A percentile compares a stretch with the other conserved stretches of the same genome.
phyloP scores from a whole-genome alignment of 441 rosid species.

The Viola pubescens region DNA sequence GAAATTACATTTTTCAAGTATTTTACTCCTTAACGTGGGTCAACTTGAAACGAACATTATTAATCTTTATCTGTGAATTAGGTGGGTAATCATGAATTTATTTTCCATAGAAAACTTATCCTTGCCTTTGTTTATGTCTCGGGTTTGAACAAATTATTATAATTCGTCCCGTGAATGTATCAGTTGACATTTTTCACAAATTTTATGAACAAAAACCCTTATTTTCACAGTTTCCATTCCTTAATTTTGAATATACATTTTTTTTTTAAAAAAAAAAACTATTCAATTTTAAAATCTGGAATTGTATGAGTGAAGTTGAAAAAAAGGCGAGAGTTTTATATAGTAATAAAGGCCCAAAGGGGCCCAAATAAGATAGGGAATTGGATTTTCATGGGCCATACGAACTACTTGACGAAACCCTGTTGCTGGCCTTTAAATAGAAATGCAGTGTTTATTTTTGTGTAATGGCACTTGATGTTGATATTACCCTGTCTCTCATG shows the following conservation, averaged over 20 bases:
- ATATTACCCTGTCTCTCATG: slow-evolving; percentile 2
- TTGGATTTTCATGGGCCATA: slow-evolving; percentile 27
- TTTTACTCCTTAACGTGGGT: too few species aligned
- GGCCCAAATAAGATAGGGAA: slow-evolving; percentile 14
- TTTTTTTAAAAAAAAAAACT: background rate
- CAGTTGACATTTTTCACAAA: slow-evolving; percentile 11
- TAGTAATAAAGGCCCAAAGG: slow-evolving; percentile 8
- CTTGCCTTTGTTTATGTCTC: slow-evolving; percentile 6
- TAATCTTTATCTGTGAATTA: too few species aligned
- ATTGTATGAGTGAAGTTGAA: background rate
- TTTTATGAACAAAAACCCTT: slow-evolving; percentile 10
- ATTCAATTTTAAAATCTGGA: too few species aligned
- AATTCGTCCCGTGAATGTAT: background rate
- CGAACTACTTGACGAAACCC: background rate
- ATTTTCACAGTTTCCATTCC: slow-evolving; percentile 11
- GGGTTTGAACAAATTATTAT: slow-evolving; percentile 5
- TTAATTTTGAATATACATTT: background rate
- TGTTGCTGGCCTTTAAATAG: slow-evolving; percentile 13
- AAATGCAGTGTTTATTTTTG: slow-evolving; percentile 1
- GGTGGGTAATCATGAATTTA: too few species aligned
- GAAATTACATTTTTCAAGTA: too few species aligned
- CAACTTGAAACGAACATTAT: too few species aligned
- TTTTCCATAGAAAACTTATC: slow-evolving; percentile 1
- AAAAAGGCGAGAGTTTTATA: background rate
- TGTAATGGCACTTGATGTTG: slow-evolving; percentile 5